phyloP scores from a whole-genome alignment of 768 basidiomycete species.

The Sporobolomyces roseus region DNA sequence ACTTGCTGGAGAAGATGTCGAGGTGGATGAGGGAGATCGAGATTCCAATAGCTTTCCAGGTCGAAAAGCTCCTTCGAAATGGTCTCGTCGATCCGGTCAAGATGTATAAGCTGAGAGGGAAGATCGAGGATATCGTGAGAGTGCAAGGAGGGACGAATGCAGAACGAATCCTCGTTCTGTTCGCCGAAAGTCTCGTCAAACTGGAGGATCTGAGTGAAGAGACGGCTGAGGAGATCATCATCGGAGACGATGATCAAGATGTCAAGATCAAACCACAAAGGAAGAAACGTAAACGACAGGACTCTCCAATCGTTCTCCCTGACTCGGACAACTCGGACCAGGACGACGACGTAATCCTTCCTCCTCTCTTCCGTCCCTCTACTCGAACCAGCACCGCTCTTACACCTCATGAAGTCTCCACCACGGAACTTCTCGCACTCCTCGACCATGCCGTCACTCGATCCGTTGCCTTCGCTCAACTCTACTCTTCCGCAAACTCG shows the following conservation, averaged over 20 bases:
- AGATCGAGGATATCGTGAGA: neutral
- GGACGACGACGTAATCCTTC: neutral
- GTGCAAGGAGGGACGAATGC: neutral
- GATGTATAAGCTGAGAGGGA: neutral
- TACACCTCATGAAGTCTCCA: neutral
- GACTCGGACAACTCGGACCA: neutral
- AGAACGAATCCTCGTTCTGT: conserved; percentile 8
- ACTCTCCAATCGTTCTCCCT: neutral
- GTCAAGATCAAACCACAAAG: neutral
- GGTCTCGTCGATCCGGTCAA: conserved; percentile 16
- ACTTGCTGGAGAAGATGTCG: neutral
- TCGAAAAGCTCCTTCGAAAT: conserved; percentile 22
- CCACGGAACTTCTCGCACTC: neutral
- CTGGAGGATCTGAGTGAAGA: neutral
- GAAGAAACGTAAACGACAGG: neutral
- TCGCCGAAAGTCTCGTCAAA: neutral
- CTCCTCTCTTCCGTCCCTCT: neutral
- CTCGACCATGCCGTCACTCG: neutral
- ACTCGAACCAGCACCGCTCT: neutral
- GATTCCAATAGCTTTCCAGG: conserved; percentile 19
- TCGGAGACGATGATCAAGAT: neutral
- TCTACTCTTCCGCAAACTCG: neutral
- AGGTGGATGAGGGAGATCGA: conserved; percentile 3
- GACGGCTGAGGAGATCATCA: neutral
- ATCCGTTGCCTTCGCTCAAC: neutral